phyloP scores from a whole-genome alignment of 2,329 filamentous ascomycete genomes.

The Elsinoe fawcettii region DNA sequence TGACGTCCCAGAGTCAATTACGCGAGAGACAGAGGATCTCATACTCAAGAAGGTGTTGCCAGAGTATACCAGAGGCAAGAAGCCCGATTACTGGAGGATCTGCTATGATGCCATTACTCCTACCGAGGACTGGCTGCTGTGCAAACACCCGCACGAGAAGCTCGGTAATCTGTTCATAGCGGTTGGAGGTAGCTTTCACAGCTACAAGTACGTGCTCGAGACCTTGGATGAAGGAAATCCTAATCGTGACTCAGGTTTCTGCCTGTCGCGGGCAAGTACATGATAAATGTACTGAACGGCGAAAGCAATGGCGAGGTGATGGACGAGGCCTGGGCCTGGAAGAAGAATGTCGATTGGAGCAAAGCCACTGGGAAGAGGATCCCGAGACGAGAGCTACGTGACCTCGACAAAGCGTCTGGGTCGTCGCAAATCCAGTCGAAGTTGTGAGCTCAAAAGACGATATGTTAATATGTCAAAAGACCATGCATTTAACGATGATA shows the following conservation, averaged over 20 bases:
- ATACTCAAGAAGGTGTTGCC: slow-evolving; percentile 26
- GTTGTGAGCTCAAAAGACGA: neutral
- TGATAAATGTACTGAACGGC: slow-evolving; percentile 37
- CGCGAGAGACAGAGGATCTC: slow-evolving; percentile 34
- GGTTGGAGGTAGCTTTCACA: slow-evolving; percentile 56
- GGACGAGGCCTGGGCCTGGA: slow-evolving; percentile 32
- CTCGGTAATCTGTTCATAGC: slow-evolving; percentile 51
- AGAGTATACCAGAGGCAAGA: slow-evolving; percentile 27
- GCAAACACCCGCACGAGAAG: slow-evolving; percentile 42
- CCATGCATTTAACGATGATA: neutral
- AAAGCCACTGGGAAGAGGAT: slow-evolving; percentile 16
- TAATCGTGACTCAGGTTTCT: slow-evolving; percentile 34
- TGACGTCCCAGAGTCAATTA: slow-evolving; percentile 35
- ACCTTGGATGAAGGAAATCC: neutral
- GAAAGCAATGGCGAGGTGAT: slow-evolving; percentile 32
- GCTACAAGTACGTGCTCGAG: slow-evolving; percentile 45
- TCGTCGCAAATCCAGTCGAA: neutral
- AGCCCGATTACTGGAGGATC: slow-evolving; percentile 38
- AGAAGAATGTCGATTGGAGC: slow-evolving; percentile 22
- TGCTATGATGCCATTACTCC: slow-evolving; percentile 56
- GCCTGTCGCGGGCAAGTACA: slow-evolving; percentile 54
- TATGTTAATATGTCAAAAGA: neutral
- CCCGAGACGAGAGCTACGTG: slow-evolving; percentile 16
- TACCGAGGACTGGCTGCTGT: slow-evolving; percentile 55
- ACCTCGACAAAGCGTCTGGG: slow-evolving; percentile 12